Conservation (phyloP, 1,284 basidiomycete genomes). For the Testicularia cyperi region DNA sequence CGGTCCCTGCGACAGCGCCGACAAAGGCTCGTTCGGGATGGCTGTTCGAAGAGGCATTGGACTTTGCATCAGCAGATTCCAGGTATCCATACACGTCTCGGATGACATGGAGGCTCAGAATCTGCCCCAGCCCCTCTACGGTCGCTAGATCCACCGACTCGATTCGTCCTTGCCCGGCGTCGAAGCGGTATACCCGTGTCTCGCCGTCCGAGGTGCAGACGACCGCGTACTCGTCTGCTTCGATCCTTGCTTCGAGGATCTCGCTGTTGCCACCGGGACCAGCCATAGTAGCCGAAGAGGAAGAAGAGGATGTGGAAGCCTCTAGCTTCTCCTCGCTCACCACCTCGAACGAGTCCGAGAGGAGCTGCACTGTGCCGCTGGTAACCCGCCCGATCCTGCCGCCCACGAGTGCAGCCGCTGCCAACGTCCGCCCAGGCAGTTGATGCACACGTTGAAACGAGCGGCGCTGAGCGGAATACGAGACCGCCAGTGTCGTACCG, state of each 20-base stretch:
- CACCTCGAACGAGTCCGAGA: slow-evolving; percentile 9
- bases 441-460: no score
- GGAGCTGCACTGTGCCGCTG: slow-evolving; percentile 5
- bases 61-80: no score
- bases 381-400: slow-evolving; percentile 16
- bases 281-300: no score
- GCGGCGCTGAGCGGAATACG: not conserved
- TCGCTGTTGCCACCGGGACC: not conserved
- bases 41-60: no score
- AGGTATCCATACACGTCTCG: slow-evolving; percentile 11
- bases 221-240: slow-evolving; percentile 18
- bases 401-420: slow-evolving; percentile 8
- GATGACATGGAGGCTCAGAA: slow-evolving; percentile 20
- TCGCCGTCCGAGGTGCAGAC: slow-evolving; percentile 11
- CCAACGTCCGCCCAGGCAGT: slow-evolving; percentile 4
- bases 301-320: no score
- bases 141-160: slow-evolving; percentile 3
- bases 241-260: slow-evolving; percentile 12
- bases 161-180: slow-evolving; percentile 1
- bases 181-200: slow-evolving; percentile 8
- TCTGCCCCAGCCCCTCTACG: not conserved
- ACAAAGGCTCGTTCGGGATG: not conserved
- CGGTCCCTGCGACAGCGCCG: slow-evolving; percentile 2
- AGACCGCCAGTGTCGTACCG: slow-evolving; percentile 9
- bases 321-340: no score